phyloP scores from a whole-genome alignment of 352 stramenopile genomes.

The Chrysophaeum taylorii region DNA sequence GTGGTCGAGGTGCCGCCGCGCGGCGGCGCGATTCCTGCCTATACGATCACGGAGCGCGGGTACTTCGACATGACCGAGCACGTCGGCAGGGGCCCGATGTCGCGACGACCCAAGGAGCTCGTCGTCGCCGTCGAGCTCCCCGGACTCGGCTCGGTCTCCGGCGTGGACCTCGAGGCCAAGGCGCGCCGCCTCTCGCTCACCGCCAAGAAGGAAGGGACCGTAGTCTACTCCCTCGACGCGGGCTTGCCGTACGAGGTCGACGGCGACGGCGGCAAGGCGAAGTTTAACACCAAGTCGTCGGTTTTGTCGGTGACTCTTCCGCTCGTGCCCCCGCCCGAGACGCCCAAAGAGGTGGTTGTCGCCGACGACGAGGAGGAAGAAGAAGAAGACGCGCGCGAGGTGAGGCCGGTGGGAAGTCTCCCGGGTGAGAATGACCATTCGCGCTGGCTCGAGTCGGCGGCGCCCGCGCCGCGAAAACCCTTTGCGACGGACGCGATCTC shows the following conservation, averaged over 20 bases:
- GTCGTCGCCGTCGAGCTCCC: conserved; percentile 20
- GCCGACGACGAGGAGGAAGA: neutral
- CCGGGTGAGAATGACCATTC: neutral
- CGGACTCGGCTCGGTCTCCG: conserved; percentile 5
- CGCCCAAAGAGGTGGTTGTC: neutral
- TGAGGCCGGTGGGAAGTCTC: neutral
- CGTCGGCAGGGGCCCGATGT: too few species aligned
- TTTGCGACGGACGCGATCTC: too few species aligned
- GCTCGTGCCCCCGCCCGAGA: neutral
- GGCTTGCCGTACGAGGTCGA: neutral
- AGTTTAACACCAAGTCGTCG: neutral
- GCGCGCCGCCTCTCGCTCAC: neutral
- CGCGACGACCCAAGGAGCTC: conserved; percentile 23
- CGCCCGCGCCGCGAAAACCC: too few species aligned
- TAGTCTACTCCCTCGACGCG: neutral
- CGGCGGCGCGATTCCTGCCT: neutral
- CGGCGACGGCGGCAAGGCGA: neutral
- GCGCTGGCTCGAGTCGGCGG: too few species aligned
- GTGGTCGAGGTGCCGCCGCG: too few species aligned
- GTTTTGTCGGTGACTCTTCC: neutral
- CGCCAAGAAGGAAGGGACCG: neutral
- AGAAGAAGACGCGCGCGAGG: neutral
- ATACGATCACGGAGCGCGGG: neutral
- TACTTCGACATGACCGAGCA: neutral
- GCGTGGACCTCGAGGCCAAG: conserved; percentile 19